Conservation (phyloP, 1,139 yeast species). For the Oligophagozyma castellii region DNA sequence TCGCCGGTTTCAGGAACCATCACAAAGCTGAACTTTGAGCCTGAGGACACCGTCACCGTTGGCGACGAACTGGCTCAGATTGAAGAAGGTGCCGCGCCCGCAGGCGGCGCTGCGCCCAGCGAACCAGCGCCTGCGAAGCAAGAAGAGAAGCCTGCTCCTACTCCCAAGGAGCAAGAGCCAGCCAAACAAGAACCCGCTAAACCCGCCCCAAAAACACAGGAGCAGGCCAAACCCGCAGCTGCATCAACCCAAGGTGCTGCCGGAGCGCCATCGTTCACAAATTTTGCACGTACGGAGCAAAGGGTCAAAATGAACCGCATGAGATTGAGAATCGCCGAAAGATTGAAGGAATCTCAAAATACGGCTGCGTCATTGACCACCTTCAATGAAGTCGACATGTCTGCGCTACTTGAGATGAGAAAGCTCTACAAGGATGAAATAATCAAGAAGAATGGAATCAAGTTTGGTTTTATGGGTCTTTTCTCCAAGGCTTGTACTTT, state of each 20-base stretch:
- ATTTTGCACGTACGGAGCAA: slow-evolving; percentile 73
- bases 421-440: slow-evolving; percentile 93
- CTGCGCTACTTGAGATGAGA: slow-evolving; percentile 85
- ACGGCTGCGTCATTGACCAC: slow-evolving; percentile 98
- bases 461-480: slow-evolving; percentile 98
- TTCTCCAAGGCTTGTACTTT: slow-evolving; percentile 87
- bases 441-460: slow-evolving; percentile 84
- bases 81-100: slow-evolving; percentile 82
- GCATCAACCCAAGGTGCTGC: slow-evolving; percentile 23
- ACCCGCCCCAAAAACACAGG: slow-evolving; percentile 8
- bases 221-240: slow-evolving; percentile 16
- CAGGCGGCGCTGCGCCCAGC: slow-evolving; percentile 46
- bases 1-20: slow-evolving; percentile 89
- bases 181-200: slow-evolving; percentile 8
- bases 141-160: slow-evolving; percentile 18
- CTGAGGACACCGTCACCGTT: slow-evolving; percentile 91
- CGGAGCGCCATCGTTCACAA: slow-evolving; percentile 34
- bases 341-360: slow-evolving; percentile 98
- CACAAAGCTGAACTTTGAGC: slow-evolving; percentile 65
- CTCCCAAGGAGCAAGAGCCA: slow-evolving; percentile 13
- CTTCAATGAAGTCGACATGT: slow-evolving; percentile 96
- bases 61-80: slow-evolving; percentile 87
- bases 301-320: slow-evolving; percentile 98
- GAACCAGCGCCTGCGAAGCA: slow-evolving; percentile 27
- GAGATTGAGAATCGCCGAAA: slow-evolving; percentile 98